phyloP scores from a whole-genome alignment of 805 yeast species.

The Saturnispora hagleri region DNA sequence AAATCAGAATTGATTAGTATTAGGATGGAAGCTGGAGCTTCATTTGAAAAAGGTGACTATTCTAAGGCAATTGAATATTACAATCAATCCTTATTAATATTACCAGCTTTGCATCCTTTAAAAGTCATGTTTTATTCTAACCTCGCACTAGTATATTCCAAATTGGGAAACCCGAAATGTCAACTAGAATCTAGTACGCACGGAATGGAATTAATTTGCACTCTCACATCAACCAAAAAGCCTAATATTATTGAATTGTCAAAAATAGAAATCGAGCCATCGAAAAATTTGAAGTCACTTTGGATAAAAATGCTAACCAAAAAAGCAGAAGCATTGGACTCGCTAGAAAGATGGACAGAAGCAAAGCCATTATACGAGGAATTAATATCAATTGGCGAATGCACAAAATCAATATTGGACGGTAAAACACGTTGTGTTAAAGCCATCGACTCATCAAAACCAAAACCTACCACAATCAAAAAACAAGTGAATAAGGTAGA shows the following conservation, averaged over 20 bases:
- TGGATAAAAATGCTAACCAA: conserved; percentile 63
- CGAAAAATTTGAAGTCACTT: conserved; percentile 53
- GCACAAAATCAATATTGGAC: conserved; percentile 57
- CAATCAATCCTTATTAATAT: conserved; percentile 34
- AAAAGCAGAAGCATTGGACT: conserved; percentile 80
- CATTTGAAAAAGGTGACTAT: conserved; percentile 80
- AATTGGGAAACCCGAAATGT: conserved; percentile 58
- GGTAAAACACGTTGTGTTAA: conserved; percentile 73
- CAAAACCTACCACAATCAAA: conserved; percentile 9
- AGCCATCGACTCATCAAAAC: conserved; percentile 34
- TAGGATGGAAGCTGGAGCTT: conserved; percentile 48
- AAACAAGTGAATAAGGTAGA: background rate
- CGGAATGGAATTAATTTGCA: conserved; percentile 35
- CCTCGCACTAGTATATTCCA: conserved; percentile 55
- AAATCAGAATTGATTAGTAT: conserved; percentile 34
- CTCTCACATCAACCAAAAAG: conserved; percentile 13
- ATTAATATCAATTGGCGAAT: conserved; percentile 59
- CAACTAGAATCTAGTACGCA: conserved; percentile 39
- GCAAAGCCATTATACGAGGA: conserved; percentile 54
- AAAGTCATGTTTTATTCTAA: conserved; percentile 68
- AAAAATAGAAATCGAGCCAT: conserved; percentile 33
- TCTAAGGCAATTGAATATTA: conserved; percentile 53
- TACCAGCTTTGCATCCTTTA: conserved; percentile 58
- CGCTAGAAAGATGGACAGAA: conserved; percentile 56
- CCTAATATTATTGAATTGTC: conserved; percentile 8